Conservation (phyloP, 2,329 filamentous ascomycete genomes). For the Volutella citrinella region DNA sequence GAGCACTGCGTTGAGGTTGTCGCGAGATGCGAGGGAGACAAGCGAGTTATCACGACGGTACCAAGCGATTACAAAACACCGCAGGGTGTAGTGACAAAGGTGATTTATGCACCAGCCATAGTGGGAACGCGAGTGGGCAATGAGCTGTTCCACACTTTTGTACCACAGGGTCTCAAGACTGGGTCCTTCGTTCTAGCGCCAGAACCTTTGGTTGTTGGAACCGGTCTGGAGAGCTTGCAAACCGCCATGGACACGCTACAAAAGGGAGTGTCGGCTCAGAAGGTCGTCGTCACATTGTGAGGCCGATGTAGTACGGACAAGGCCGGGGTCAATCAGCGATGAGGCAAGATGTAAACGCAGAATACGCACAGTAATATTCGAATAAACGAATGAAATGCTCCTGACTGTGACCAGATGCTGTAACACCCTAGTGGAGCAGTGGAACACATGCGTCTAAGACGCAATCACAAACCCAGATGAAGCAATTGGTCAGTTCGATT, state of each 20-base stretch:
- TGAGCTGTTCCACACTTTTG: not conserved
- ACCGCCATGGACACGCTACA: slow-evolving; percentile 2
- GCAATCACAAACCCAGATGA: no score
- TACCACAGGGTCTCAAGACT: slow-evolving; percentile 7
- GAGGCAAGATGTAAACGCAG: no score
- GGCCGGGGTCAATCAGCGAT: no score
- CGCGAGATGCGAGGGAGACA: slow-evolving; percentile 3
- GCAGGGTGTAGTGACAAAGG: not conserved
- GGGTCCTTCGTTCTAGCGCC: slow-evolving; percentile 2
- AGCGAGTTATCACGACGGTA: not conserved
- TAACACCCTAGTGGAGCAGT: no score
- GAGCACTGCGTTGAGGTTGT: slow-evolving; percentile 5
- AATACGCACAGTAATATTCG: no score
- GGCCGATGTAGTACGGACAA: no score
- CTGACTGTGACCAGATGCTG: no score
- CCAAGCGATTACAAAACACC: not conserved
- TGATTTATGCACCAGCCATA: not conserved
- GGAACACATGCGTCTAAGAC: no score
- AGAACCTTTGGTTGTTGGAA: slow-evolving; percentile 6
- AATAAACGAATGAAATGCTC: no score
- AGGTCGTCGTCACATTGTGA: slow-evolving; percentile 10
- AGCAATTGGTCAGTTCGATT: no score
- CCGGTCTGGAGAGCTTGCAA: slow-evolving; percentile 8
- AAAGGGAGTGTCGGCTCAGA: slow-evolving; percentile 5
- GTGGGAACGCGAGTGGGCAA: not conserved